Evolutionary conservation across 2,329 filamentous ascomycete genomes (phyloP), one percentile per base, ranked within the genome.

Genomic region (Hirsutella thompsonii): DNA sequence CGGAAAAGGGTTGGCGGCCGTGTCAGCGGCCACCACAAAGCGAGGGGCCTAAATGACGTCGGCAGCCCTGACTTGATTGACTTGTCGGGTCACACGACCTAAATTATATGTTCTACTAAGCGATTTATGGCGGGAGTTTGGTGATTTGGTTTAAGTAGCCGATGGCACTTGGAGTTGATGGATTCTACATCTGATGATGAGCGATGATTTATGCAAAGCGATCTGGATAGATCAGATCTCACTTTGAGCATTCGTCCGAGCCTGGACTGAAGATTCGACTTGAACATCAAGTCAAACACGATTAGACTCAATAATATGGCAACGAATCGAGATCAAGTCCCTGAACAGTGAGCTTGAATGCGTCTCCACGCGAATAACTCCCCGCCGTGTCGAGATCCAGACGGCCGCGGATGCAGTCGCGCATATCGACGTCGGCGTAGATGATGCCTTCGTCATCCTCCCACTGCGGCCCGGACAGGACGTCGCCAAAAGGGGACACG

Each of bases 361-460:
- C 66, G 56, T 81, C 77, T 45, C 75, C 79, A 41, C 87, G 72
- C 2, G 86, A 89, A 59, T 94, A 94, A 55, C 82, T 88, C 0
- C 89, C 89, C 2, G 78, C 86, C 30, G 85, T 79, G 64, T 94
- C 89, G 37, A 94, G 58, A 57, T 94, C 88, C 48, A 94, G 58
- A 40, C 86, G 68, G 0, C 88, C 89, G 9, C 85, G 70, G 49
- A 88, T 75, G 51, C 89, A 94, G 49, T 94, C 87, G 37, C 93
- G 83, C 52, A 95, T 81, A 54, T 95, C 87, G 3, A 89, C 80
- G 47, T 92, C 84, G 1, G 76, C 70, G 28, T 74, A 74, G 39
- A 88, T 62, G 23, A 94, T 58, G 0, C 76, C 74, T 4, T 76
- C 69, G 42, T 81, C 61, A 45, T 89, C 80, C 44, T 94, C 84